Evolutionary conservation across 2,329 filamentous ascomycete genomes (phyloP), one percentile per base, ranked within the genome.

Genomic region (Tolypocladium ovalisporum): DNA sequence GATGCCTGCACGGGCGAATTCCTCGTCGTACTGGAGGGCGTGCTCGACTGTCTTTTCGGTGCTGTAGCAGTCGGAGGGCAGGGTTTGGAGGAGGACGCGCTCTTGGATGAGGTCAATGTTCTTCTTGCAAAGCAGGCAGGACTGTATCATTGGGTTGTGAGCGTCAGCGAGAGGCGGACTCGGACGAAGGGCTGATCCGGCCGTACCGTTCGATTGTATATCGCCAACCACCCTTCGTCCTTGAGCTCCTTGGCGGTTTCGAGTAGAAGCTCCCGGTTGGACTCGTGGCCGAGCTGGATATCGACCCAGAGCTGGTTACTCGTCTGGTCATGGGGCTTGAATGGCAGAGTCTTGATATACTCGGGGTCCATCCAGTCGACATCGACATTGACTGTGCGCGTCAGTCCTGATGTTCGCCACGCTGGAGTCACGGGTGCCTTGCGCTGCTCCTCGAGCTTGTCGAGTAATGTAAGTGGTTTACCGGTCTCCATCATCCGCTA

Each of bases 361-460:
- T 76, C 73, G 1, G 76, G 73, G 58, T 77, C 77, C 77, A 80
- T 79, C 70, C 74, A 78, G 62, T 80, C 77, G 29, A 79, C 75
- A 59, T 80, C 77, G 56, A 80, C 69, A 36, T 79, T 74, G 58
- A 79, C 77, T 79, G 47, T 54, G 40, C 39, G 22, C 32, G 54
- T 54, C 22, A 52, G 55, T 24, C 37, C 15, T 15, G 8, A 27
- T 22, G n/a, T 17, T 12, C 8, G 19, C 27, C 12, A 0, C 2
- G 29, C 51, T 6, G 36, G 9, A 15, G 29, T 22, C 39, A 24
- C 19, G 13, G 10, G 15, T 13, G 10, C 64, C 70, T 62, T 61
- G 75, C 73, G 60, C 59, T 74, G 69, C 63, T 74, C 67, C 58
- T 74, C 71, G 40, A 76, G 71, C 68, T 73, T 75, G 57, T 75